Conservation (phyloP, 257 asterid species). For the Solanum phureja region DNA sequence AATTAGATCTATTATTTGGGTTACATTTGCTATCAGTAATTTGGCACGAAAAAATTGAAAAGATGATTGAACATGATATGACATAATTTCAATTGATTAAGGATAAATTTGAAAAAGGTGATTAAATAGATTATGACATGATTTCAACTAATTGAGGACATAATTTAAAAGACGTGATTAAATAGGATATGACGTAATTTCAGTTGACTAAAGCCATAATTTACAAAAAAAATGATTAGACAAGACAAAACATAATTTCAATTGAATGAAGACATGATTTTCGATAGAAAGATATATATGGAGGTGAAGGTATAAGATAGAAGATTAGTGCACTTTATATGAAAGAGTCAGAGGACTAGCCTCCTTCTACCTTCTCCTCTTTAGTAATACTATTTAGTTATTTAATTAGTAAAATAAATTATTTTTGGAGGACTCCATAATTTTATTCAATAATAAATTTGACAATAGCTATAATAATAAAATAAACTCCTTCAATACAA, state of each 20-base stretch:
- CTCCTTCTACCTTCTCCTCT: background rate
- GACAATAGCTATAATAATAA: background rate
- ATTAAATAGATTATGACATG: background rate
- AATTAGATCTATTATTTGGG: background rate
- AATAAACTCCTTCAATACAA: background rate
- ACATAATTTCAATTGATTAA: background rate
- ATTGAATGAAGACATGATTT: rapidly evolving
- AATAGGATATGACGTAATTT: too few species aligned
- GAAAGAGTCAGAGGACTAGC: background rate
- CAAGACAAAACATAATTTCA: background rate
- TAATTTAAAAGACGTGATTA: too few species aligned
- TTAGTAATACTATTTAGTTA: background rate
- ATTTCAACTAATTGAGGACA: background rate
- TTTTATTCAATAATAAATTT: background rate
- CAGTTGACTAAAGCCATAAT: too few species aligned
- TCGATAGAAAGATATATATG: too few species aligned
- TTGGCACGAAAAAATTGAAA: background rate
- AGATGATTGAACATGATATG: background rate
- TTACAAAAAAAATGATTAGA: too few species aligned
- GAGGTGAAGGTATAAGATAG: background rate
- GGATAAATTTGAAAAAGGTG: background rate
- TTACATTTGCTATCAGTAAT: background rate
- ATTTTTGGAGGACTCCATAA: background rate
- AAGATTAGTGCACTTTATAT: background rate
- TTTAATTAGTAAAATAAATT: background rate